Base-by-base conservation (phyloP, 495 filamentous ascomycete genomes). In the Annulohypoxylon nitens region DNA sequence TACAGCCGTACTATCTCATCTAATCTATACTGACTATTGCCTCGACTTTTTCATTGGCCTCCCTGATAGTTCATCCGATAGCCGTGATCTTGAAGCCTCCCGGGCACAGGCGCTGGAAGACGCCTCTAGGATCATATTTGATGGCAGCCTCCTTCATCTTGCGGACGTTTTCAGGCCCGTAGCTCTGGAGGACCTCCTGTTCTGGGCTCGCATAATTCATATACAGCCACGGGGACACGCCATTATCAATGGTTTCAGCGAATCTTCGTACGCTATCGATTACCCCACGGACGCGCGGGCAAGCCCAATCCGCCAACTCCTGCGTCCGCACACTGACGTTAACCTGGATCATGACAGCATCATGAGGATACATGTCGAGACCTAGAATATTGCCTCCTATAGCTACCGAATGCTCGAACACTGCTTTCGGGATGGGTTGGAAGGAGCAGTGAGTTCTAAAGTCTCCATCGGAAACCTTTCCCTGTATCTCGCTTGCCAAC, bases 41-140 rank as follows among this genome's bases (percentile, higher is more conserved):
- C 5, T 3, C 30, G 1, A 30, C 1, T 3, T 30, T 6, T 30
- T 30, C 3, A 30, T 30, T 30, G 30, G n/a, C n/a, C n/a, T n/a
- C n/a, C n/a, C n/a, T n/a, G n/a, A n/a, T n/a, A n/a, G n/a, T n/a
- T n/a, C n/a, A n/a, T n/a, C n/a, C n/a, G n/a, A n/a, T n/a, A 41
- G n/a, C 34, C 25, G 60, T 9, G 26, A 62, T 48, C 18, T 59
- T 59, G 55, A 59, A 59, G 3, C 55, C 55, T 4, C 55, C 55
- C 1, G 55, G 34, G 6, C 61, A 64, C 18, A 64, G 12, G 2
- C 33, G 26, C 7, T 64, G 61, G 11, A 64, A 64, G 18, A 54
- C 61, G 2, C 34, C 30, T 8, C 41, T 34, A 0, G 47, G 61
- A 33, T 63, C 61, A 51, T 63, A 63, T 14, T 50, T 51, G 1